Evolutionary conservation across 805 yeast genomes (phyloP).

Genomic region (Starmerella stellata): DNA sequence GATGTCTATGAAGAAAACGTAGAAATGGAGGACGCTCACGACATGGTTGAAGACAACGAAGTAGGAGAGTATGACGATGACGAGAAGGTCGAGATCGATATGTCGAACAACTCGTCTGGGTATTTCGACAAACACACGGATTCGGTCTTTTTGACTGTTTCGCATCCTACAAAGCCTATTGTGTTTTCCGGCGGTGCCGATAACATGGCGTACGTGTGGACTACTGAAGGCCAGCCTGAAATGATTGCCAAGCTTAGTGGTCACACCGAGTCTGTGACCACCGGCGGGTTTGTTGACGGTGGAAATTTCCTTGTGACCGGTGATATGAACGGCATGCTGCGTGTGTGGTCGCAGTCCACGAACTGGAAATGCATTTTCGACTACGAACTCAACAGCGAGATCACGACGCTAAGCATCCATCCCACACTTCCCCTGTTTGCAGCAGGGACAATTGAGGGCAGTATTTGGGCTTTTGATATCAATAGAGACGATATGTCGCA

Average conservation of each 20-base stretch:
- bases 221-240: constrained; percentile 54
- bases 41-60: constrained; percentile 19
- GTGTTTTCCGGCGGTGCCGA: constrained; percentile 95
- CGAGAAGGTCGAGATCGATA: constrained; percentile 54
- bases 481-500: constrained; percentile 26
- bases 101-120: constrained; percentile 74
- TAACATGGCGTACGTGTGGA: constrained; percentile 76
- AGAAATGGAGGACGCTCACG: constrained; percentile 18
- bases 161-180: constrained; percentile 67
- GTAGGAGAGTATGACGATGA: constrained; percentile 25
- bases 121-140: constrained; percentile 84
- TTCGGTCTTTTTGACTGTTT: constrained; percentile 62
- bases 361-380: constrained; percentile 65
- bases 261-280: constrained; percentile 72
- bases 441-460: constrained; percentile 68
- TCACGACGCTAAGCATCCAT: constrained; percentile 66
- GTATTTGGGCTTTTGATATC: constrained; percentile 81
- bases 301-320: constrained; percentile 73
- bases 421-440: constrained; percentile 67
- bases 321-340: constrained; percentile 82
- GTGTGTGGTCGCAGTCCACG: constrained; percentile 51
- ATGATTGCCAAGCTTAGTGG: constrained; percentile 59
- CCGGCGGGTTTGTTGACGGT: constrained; percentile 66
- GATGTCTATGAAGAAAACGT: constrained; percentile 26
- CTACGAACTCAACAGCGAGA: constrained; percentile 77